Conservation (phyloP, 148 eudicot species). For the Fagopyrum tataricum region DNA sequence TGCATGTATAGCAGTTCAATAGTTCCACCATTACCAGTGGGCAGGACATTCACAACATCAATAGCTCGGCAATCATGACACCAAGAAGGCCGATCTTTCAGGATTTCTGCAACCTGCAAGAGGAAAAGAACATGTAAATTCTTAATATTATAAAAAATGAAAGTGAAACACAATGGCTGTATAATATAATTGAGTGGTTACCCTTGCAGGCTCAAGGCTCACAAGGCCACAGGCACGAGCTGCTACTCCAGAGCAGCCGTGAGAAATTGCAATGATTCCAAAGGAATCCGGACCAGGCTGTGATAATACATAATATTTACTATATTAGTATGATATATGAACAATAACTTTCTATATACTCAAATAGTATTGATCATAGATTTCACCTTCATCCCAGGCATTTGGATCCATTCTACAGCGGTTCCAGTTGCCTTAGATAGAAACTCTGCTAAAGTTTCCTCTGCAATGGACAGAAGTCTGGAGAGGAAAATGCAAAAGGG, state of each 20-base stretch:
- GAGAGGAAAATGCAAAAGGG: conserved; percentile 10
- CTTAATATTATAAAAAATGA: background rate
- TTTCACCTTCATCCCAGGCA: conserved; percentile 52
- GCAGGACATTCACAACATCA: conserved; percentile 43
- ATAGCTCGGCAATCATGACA: conserved; percentile 52
- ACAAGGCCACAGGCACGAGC: conserved; percentile 61
- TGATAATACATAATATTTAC: background rate
- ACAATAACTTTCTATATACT: background rate
- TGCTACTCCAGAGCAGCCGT: conserved; percentile 47
- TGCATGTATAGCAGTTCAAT: conserved; percentile 57
- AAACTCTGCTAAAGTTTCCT: conserved; percentile 51
- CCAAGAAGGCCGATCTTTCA: conserved; percentile 63
- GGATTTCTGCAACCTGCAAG: conserved; percentile 50
- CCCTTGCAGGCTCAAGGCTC: conserved; percentile 42
- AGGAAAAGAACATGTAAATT: conserved; percentile 1
- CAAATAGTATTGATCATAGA: background rate
- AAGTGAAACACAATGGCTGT: background rate
- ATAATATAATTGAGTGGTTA: conserved; percentile 15
- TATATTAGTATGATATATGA: background rate
- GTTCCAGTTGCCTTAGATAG: conserved; percentile 60
- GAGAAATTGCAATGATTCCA: conserved; percentile 49
- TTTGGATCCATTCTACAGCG: conserved; percentile 54
- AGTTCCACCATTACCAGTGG: conserved; percentile 62
- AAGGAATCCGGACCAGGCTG: conserved; percentile 57
- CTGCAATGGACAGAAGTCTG: conserved; percentile 48